Percentiles rank a stretch among this genome's conserved stretches.
Evolutionary conservation across 441 rosid species (phyloP).

Genomic region (Metrosideros polymorpha): DNA sequence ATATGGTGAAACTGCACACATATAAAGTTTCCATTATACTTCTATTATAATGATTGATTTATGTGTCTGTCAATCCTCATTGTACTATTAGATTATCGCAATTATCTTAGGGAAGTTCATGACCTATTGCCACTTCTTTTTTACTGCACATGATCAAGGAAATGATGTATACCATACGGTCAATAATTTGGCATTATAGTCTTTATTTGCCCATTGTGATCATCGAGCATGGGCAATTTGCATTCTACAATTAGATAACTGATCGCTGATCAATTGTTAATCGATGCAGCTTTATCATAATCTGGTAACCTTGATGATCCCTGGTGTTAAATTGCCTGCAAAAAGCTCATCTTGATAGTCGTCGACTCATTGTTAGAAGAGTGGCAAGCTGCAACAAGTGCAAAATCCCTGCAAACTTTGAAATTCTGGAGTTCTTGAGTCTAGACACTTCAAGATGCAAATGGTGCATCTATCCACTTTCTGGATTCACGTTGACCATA

Average conservation of each 20-base stretch:
- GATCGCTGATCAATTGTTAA: not conserved
- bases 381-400: not conserved
- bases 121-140: not conserved
- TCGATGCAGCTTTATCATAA: not conserved
- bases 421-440: not conserved
- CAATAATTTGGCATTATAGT: not conserved
- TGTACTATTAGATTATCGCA: not conserved
- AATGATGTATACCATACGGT: not conserved
- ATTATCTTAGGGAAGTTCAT: not conserved
- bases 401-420: not conserved
- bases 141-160: not conserved
- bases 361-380: not conserved
- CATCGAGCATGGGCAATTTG: not conserved
- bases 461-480: not conserved
- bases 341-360: not conserved
- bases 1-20: not conserved
- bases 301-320: not conserved
- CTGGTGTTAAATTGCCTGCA: not conserved
- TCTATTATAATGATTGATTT: not conserved
- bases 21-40: not conserved
- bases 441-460: not conserved
- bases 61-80: not conserved
- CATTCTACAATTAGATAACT: too few species aligned
- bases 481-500: not conserved
- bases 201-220: not conserved